Evolutionary conservation across 371 early-diverging fungal species (phyloP).

Genomic region (Rhizopus microsporus): DNA sequence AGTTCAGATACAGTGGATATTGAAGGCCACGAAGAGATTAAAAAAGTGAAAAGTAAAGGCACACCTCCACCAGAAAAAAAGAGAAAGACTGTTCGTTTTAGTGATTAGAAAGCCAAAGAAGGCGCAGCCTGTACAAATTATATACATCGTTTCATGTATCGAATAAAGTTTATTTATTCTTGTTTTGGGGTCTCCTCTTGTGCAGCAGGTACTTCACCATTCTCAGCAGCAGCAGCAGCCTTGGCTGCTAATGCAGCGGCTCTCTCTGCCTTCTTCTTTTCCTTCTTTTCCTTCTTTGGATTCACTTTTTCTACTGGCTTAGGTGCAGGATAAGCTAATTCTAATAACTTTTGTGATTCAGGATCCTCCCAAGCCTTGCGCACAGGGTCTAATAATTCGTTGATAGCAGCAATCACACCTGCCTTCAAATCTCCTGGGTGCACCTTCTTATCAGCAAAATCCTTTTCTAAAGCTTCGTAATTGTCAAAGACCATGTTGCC

Average conservation of each 20-base stretch:
- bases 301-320: slow-evolving; percentile 41
- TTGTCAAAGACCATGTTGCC: slow-evolving; percentile 76
- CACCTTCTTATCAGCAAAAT: slow-evolving; percentile 85
- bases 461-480: slow-evolving; percentile 82
- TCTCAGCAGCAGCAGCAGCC: slow-evolving; percentile 19
- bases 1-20: background rate
- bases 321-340: slow-evolving; percentile 73
- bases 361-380: slow-evolving; percentile 73
- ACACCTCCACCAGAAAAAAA: too few species aligned
- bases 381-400: slow-evolving; percentile 91
- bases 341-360: slow-evolving; percentile 64
- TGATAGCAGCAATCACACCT: slow-evolving; percentile 84
- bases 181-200: slow-evolving; percentile 17
- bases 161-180: slow-evolving; percentile 3
- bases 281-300: slow-evolving; percentile 47
- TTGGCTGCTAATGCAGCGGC: slow-evolving; percentile 33
- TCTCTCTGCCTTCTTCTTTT: slow-evolving; percentile 32
- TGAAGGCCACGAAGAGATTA: slow-evolving; percentile 7
- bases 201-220: slow-evolving; percentile 7
- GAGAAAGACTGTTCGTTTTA: background rate
- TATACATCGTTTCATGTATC: too few species aligned
- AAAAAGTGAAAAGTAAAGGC: too few species aligned
- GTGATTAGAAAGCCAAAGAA: background rate
- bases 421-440: slow-evolving; percentile 99
- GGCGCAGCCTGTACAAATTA: too few species aligned